phyloP scores from a whole-genome alignment of 2,329 filamentous ascomycete genomes.

The Penicillium sp. region DNA sequence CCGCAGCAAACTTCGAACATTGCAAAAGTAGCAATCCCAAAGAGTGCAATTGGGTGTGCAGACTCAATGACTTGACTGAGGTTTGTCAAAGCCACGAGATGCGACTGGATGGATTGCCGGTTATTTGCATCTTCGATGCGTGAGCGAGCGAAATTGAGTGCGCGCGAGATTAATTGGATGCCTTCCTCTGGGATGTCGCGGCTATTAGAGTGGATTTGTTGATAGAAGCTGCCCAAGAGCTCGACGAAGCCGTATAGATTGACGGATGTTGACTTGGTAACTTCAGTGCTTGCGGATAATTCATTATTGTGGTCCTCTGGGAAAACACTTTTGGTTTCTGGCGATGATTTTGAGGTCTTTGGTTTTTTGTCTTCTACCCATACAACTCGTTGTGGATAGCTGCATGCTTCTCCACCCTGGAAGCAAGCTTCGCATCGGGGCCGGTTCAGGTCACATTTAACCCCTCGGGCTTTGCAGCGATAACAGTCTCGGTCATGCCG shows the following conservation, averaged over 20 bases:
- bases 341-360: neutral
- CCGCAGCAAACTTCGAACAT: slow-evolving; percentile 48
- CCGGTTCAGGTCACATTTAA: slow-evolving; percentile 35
- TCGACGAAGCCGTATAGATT: slow-evolving; percentile 31
- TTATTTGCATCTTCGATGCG: slow-evolving; percentile 23
- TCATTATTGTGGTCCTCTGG: neutral
- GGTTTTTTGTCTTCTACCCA: slow-evolving; percentile 23
- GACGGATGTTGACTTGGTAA: slow-evolving; percentile 12
- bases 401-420: slow-evolving; percentile 20
- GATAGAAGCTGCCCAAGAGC: slow-evolving; percentile 25
- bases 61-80: slow-evolving; percentile 42
- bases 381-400: slow-evolving; percentile 29
- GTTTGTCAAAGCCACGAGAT: slow-evolving; percentile 38
- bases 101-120: slow-evolving; percentile 25
- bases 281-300: neutral
- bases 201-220: slow-evolving; percentile 24
- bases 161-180: slow-evolving; percentile 26
- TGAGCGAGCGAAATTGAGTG: slow-evolving; percentile 25
- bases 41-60: slow-evolving; percentile 44
- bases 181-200: slow-evolving; percentile 23
- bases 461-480: slow-evolving; percentile 24
- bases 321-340: neutral
- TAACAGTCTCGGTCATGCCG: slow-evolving; percentile 32
- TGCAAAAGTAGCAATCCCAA: slow-evolving; percentile 48
- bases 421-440: slow-evolving; percentile 29